Evolutionary conservation across 495 filamentous ascomycete species (phyloP), one percentile per base, ranked within the genome.

Genomic region (Penicillium lagena): DNA sequence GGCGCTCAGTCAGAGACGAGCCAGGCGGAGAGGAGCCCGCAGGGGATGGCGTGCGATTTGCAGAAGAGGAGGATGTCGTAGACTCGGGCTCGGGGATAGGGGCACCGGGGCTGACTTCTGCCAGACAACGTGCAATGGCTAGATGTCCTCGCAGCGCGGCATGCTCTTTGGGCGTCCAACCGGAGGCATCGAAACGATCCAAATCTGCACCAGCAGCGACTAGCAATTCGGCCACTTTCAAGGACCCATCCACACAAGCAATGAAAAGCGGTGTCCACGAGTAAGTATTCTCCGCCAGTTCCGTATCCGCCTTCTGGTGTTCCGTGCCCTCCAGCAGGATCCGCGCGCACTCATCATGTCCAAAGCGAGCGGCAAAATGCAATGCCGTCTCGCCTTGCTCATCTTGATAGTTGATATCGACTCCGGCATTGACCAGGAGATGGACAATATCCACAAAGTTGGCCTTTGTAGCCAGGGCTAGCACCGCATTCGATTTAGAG

Each of bases 151-250:
- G 70, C 31, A 98, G 66, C 0, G 87, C 85, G 5, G 93, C 93
- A 66, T 97, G 93, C 58, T 98, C 93, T 66, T 83, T 88, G 2
- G 90, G 82, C 1, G 88, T 95, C 94, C 94, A 98, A 7, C 93
- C 93, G 39, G 90, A 96, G 2, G 81, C 81, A 60, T 97, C 93
- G 8, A 67, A 61, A 38, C 75, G 80, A 40, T 83, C 81, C 11
- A 89, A 57, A 40, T 93, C 78, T 1, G 86, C 86, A 0, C 87
- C 87, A 27, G 85, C 83, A 17, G 80, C 76, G 35, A 96, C 73
- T 9, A 98, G 73, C 37, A 88, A 76, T 58, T 87, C 78, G 13
- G 93, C 85, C 29, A 94, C 78, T 1, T 74, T 61, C 29, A 89
- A 58, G 43, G 86, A 79, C 0, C 89, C 90, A 48, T 97, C 91